Evolutionary conservation across 805 yeast species (phyloP).

Genomic region (Schwanniomyces occidentalis): DNA sequence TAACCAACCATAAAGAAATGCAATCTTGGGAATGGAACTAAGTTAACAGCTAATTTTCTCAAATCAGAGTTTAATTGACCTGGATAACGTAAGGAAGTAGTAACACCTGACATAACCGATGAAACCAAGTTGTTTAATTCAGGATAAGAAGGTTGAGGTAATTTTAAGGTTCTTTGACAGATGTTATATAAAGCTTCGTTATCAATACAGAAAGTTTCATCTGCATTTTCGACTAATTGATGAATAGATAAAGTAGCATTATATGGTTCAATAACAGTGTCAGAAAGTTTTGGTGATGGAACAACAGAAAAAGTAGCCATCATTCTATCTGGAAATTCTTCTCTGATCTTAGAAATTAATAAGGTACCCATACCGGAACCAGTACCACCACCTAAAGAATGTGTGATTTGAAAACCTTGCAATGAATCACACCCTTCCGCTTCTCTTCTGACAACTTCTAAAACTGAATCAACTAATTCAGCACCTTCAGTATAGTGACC

Average conservation of each 20-base stretch:
- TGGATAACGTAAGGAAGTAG: slow-evolving; percentile 91
- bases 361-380: slow-evolving; percentile 97
- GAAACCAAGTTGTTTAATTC: slow-evolving; percentile 84
- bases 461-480: slow-evolving; percentile 83
- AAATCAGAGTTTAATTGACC: slow-evolving; percentile 93
- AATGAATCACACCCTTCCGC: slow-evolving; percentile 91
- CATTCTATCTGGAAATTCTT: slow-evolving; percentile 94
- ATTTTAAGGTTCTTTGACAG: slow-evolving; percentile 81
- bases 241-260: slow-evolving; percentile 89
- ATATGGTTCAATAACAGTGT: slow-evolving; percentile 94
- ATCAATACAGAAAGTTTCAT: slow-evolving; percentile 93
- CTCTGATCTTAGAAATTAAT: slow-evolving; percentile 80
- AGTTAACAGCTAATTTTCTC: slow-evolving; percentile 89
- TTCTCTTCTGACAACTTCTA: slow-evolving; percentile 90
- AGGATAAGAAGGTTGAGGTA: slow-evolving; percentile 73
- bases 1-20: slow-evolving; percentile 96
- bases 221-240: slow-evolving; percentile 86
- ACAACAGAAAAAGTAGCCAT: slow-evolving; percentile 93
- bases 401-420: slow-evolving; percentile 88
- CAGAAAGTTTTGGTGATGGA: slow-evolving; percentile 88
- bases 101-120: slow-evolving; percentile 92
- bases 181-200: slow-evolving; percentile 91
- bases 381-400: slow-evolving; percentile 74
- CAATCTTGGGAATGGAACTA: slow-evolving; percentile 93
- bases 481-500: slow-evolving; percentile 98